Evolutionary conservation across 2,329 filamentous ascomycete species (phyloP), one percentile per base, ranked within the genome.

Genomic region (Plenodomus tracheiphilus): DNA sequence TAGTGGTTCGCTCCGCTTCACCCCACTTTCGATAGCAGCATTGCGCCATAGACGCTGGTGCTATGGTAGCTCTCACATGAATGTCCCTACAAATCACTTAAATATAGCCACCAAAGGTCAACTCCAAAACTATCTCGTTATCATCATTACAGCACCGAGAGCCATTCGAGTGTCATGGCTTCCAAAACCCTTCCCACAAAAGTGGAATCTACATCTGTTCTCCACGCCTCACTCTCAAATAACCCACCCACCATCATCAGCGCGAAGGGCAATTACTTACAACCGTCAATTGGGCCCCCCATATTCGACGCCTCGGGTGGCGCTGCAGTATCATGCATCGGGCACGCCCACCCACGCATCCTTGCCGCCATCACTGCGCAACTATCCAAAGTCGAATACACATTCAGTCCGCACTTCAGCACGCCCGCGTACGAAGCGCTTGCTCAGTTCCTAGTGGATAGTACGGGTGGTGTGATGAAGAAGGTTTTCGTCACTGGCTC

Each of bases 261-360:
- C 78, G 1, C 66, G 13, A 19, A 75, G 48, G 80, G 80, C 9
- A 73, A 77, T 57, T 80, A 79, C 49, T 68, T 84, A 17, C 70
- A 75, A 28, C 73, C 83, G 2, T 41, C 38, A 4, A 41, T 49
- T 36, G 85, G 85, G 1, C 77, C 79, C 13, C 74, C 72, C 21
- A 80, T 93, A 41, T 79, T 91, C 13, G 89, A 93, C 66, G 85
- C 84, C 1, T 87, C 85, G 15, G 82, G 85, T 20, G 89, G 89
- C n/a, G 85, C 88, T 2, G 87, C 86, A n/a, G 87, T 91, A 2
- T 79, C 84, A 13, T 86, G 85, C 62, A 73, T 92, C 4, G 89
- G 88, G 6, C 85, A 90, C 59, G 80, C 86, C 45, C 80, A 87
- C 43, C 62, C 77, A 35, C 76, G 84, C 41, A 81, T 91, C n/a